Base-by-base conservation (phyloP, 148 eudicot genomes). In the Amaranthus hypochondriacus region DNA sequence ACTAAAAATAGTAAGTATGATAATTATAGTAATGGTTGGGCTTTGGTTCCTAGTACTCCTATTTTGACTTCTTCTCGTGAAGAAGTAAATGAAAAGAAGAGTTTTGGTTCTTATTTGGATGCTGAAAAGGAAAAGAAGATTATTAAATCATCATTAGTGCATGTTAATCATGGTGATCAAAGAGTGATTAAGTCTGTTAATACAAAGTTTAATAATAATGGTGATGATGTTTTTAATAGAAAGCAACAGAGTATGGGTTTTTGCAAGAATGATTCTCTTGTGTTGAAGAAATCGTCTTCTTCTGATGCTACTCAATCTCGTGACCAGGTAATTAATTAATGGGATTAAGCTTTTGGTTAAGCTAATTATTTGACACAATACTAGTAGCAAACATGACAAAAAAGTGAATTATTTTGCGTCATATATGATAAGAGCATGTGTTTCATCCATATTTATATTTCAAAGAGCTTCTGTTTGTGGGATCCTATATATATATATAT, bases 281-380 rank as follows among this genome's bases (percentile, higher is more conserved):
- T 60, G 60, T 61, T 74, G 0, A 85, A 73, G 3, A 85, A 78
- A 83, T 84, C 92, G 55, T 77, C 83, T 6, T 66, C 85, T 8
- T 66, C 80, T 63, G 75, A 51, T 9, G 50, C 83, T 15, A 28
- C 1, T 1, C 62, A 57, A 72, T 61, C 88, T 61, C 83, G 79
- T 44, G 69, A 87, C 72, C 88, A 89, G 90, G 92, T 89, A 69
- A 54, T 9, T 66, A 5, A 21, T 60, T 60, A 21, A 28, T 18
- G 18, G 18, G 18, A 18, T 60, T 50, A 49, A 48, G 9, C n/a
- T 69, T 59, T 48, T 11, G 28, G 3, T 15, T 52, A 7, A 12
- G 9, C 1, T 56, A 47, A 14, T 42, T 4, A 2, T 8, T 6
- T 18, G 18, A 18, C 18, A 18, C 18, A 18, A 0, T 18, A 18